Evolutionary conservation across 2,329 filamentous ascomycete genomes (phyloP).

Genomic region (Tolypocladium inflatum): DNA sequence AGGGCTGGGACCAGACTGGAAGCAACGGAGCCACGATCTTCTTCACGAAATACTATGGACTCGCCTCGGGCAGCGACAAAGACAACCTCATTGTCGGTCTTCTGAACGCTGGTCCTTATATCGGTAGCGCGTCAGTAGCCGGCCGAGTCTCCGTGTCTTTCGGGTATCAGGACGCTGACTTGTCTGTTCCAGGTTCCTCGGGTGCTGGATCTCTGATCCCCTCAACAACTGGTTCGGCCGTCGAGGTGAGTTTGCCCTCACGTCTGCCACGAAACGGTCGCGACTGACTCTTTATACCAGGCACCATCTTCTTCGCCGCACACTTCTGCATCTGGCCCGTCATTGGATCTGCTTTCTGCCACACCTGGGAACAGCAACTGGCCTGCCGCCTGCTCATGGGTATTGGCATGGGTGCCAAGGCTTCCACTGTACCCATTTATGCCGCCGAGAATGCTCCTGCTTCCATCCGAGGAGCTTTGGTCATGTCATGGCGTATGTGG

Average conservation of each 20-base stretch:
- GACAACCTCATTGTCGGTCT: constrained; percentile 49
- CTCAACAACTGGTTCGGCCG: constrained; percentile 38
- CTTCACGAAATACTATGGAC: constrained; percentile 39
- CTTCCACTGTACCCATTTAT: constrained; percentile 60
- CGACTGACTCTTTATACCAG: not conserved
- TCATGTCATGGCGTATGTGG: constrained; percentile 61
- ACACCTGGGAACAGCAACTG: constrained; percentile 59
- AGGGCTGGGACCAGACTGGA: constrained; percentile 58
- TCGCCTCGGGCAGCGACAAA: constrained; percentile 16
- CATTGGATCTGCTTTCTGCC: constrained; percentile 54
- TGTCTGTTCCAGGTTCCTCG: constrained; percentile 23
- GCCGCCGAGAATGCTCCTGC: constrained; percentile 64
- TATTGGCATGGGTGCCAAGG: constrained; percentile 59
- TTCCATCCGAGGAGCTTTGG: constrained; percentile 59
- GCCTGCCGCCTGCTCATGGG: constrained; percentile 59
- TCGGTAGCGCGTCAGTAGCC: constrained; percentile 31
- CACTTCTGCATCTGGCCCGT: constrained; percentile 58
- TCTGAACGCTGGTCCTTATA: constrained; percentile 48
- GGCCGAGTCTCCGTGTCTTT: constrained; percentile 2
- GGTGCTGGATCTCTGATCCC: constrained; percentile 58
- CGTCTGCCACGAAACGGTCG: not conserved
- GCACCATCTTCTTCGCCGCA: constrained; percentile 60
- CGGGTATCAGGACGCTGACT: not conserved
- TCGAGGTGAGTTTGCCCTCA: constrained; percentile 17
- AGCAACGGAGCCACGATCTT: constrained; percentile 53